These are phyloP conservation scores for Trichoderma harzianum DNA, from an alignment of 2,329 filamentous ascomycete species.

Conservation along the genomic window DNA sequence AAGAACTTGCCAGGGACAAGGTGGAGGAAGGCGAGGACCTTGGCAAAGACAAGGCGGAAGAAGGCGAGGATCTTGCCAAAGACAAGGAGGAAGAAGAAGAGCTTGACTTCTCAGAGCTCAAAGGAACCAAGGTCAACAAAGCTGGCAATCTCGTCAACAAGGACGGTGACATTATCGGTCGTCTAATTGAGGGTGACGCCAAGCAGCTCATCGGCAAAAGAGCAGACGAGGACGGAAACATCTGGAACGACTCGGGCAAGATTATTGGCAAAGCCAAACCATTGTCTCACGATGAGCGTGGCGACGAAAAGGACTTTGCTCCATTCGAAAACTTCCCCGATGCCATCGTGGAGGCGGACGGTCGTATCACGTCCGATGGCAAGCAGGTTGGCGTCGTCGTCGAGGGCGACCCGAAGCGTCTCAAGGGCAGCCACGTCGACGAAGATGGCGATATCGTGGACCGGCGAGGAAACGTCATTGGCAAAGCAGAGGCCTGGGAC, in stretches of 20 bases:
- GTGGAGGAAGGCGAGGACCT: neutral
- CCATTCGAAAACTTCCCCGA: conserved; percentile 59
- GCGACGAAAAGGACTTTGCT: conserved; percentile 44
- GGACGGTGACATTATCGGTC: conserved; percentile 55
- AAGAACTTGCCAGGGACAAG: conserved; percentile 4
- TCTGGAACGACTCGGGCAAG: conserved; percentile 69
- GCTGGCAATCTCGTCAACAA: conserved; percentile 54
- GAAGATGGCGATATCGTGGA: conserved; percentile 67
- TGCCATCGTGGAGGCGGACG: conserved; percentile 51
- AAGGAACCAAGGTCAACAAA: conserved; percentile 57
- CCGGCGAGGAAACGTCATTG: conserved; percentile 63
- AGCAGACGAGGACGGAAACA: conserved; percentile 63
- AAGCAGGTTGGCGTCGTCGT: conserved; percentile 58
- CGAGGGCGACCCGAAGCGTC: conserved; percentile 61
- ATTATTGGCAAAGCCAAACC: conserved; percentile 65
- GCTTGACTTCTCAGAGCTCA: conserved; percentile 48
- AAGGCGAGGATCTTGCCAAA: conserved; percentile 4
- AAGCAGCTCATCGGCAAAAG: conserved; percentile 62
- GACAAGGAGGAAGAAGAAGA: conserved; percentile 24
- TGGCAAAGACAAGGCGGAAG: conserved; percentile 1
- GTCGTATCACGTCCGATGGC: conserved; percentile 48
- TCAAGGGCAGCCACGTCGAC: conserved; percentile 64
- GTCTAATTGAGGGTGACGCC: conserved; percentile 60
- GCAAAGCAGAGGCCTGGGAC: conserved; percentile 67
- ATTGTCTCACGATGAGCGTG: conserved; percentile 49